Conservation (phyloP, 1,284 basidiomycete species). For the Ustilago nuda region DNA sequence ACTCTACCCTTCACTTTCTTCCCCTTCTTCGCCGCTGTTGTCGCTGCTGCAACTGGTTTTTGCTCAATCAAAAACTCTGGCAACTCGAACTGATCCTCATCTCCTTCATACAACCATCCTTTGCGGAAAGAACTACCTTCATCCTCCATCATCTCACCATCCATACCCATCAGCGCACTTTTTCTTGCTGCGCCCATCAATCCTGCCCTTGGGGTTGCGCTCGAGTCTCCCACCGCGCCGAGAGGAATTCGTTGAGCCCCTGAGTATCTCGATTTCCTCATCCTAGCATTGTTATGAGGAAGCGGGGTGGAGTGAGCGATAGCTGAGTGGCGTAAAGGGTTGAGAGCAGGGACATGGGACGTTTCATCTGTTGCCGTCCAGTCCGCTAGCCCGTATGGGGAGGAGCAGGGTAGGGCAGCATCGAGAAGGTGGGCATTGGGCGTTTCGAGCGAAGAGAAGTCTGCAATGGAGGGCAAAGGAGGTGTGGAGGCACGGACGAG, state of each 20-base stretch:
- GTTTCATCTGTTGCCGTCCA: constrained; percentile 46
- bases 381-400: constrained; percentile 35
- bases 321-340: constrained; percentile 1
- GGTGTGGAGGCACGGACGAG: constrained; percentile 43
- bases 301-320: constrained; percentile 37
- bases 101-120: constrained; percentile 38
- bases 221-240: neutral
- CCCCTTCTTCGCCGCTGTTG: constrained; percentile 12
- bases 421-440: constrained; percentile 29
- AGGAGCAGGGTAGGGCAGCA: constrained; percentile 36
- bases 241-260: constrained; percentile 32
- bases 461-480: constrained; percentile 32
- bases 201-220: constrained; percentile 7
- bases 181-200: constrained; percentile 9
- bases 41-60: neutral
- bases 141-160: constrained; percentile 15
- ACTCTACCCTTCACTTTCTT: constrained; percentile 16
- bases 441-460: constrained; percentile 31
- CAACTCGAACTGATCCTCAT: constrained; percentile 17
- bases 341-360: constrained; percentile 29
- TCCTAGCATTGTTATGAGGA: neutral
- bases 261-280: constrained; percentile 35
- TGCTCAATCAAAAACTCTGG: constrained; percentile 46
- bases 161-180: neutral
- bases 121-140: constrained; percentile 33